Evolutionary conservation across 352 stramenopile genomes (phyloP).

Genomic region (Phytophthora macrochlamydospora): DNA sequence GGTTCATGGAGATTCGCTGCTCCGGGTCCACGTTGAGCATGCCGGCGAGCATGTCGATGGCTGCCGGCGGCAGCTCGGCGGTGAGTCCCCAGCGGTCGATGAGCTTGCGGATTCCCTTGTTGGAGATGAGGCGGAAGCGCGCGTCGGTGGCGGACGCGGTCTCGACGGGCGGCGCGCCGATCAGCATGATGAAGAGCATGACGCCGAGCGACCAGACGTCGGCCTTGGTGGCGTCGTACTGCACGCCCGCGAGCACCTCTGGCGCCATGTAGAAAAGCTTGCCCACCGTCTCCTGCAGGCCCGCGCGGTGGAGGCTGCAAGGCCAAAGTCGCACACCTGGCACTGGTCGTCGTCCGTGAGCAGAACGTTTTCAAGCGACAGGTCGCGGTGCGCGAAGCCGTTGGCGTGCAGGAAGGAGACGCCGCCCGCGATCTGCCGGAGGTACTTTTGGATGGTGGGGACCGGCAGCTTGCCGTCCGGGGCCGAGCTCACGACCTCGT

Average conservation of each 20-base stretch:
- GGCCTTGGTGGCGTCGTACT: conserved; percentile 43
- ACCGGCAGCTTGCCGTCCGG: conserved; percentile 9
- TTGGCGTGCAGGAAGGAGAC: conserved; percentile 33
- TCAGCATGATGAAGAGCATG: conserved; percentile 55
- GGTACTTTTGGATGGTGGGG: conserved; percentile 20
- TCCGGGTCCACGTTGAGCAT: conserved; percentile 6
- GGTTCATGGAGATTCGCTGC: conserved; percentile 59
- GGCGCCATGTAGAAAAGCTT: conserved; percentile 56
- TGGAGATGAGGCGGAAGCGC: not conserved
- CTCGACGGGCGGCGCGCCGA: conserved; percentile 41
- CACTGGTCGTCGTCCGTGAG: conserved; percentile 29
- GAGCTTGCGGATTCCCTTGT: not conserved
- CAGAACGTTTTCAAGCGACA: conserved; percentile 53
- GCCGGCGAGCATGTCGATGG: conserved; percentile 4
- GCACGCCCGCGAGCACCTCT: conserved; percentile 33
- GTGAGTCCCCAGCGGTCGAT: conserved; percentile 20
- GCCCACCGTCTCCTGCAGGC: conserved; percentile 23
- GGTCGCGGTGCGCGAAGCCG: conserved; percentile 39
- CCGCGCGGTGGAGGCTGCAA: conserved; percentile 25
- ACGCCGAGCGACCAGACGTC: conserved; percentile 68
- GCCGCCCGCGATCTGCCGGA: conserved; percentile 23
- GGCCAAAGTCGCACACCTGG: conserved; percentile 58
- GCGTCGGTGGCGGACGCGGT: conserved; percentile 29
- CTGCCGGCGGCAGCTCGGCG: conserved; percentile 26
- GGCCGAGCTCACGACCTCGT: conserved; percentile 23